phyloP scores from a whole-genome alignment of 208 protist genomes.

The Trypanosoma caninum region DNA sequence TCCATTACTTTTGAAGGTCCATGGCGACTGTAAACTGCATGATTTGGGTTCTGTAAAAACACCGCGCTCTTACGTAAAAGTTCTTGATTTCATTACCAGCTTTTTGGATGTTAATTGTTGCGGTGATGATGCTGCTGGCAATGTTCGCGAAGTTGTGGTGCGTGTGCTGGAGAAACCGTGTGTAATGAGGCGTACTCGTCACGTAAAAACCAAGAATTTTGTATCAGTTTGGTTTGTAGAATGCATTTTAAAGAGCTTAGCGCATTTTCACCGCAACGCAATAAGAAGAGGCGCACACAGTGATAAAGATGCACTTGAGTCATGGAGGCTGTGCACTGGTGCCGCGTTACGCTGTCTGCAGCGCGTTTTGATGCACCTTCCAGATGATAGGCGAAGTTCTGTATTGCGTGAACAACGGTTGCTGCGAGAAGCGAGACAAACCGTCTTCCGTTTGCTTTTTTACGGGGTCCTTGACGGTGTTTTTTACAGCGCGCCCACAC shows the following conservation, averaged over 20 bases:
- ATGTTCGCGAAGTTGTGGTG: neutral
- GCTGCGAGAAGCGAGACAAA: conserved; percentile 7
- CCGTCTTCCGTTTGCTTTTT: conserved; percentile 21
- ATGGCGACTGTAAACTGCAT: neutral
- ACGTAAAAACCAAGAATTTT: neutral
- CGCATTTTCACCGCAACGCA: conserved; percentile 2
- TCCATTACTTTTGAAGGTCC: neutral
- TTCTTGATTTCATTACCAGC: conserved; percentile 8
- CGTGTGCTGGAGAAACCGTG: conserved; percentile 6
- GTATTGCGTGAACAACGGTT: neutral
- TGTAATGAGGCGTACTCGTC: neutral
- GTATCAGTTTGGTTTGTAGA: conserved; percentile 13
- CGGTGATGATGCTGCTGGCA: neutral
- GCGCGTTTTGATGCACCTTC: conserved; percentile 14
- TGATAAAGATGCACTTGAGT: neutral
- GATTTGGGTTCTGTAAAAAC: neutral
- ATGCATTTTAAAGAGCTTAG: conserved; percentile 2
- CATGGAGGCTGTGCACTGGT: conserved; percentile 6
- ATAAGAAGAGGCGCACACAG: neutral
- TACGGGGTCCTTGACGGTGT: conserved; percentile 9
- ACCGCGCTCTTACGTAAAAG: neutral
- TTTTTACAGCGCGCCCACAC: neutral
- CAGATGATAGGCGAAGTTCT: neutral
- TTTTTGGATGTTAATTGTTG: neutral
- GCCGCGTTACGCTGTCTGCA: conserved; percentile 14